Base-by-base conservation (phyloP, 306 rosid species). In the Psophocarpus tetragonolobus region DNA sequence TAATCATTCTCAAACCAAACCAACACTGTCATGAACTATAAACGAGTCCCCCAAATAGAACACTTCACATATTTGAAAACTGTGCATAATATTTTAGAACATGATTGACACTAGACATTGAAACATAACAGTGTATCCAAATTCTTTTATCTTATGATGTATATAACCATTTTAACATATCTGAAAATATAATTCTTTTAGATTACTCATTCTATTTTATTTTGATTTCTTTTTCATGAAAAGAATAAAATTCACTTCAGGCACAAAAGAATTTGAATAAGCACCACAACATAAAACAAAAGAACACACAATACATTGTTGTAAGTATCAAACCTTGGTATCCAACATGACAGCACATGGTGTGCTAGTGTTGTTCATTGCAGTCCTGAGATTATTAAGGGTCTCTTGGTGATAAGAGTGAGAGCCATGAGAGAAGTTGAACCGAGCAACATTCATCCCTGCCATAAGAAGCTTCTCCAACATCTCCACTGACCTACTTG, bases 341-440 rank as follows among this genome's bases (percentile, higher is more conserved):
- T 63, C 76, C 56, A 47, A 29, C 82, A 82, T 79, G 3, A 86
- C 81, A 50, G 89, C 83, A 27, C 87, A 86, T 13, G 70, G 85
- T 63, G 75, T 83, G 63, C 79, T 67, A 0, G 87, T 76, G 65
- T 82, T 86, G 39, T 24, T 58, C 58, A 76, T 47, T 33, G 89
- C 89, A 9, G 7, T 76, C 38, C 81, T 65, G 15, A 85, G 75
- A 75, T 85, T 79, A 33, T 82, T 78, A 60, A 85, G 78, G 30
- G 89, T 85, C 8, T 79, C 81, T 12, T 85, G 87, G 74, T 85
- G 89, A 56, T 85, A 85, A 15, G 71, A 78, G 27, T 71, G 79
- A 73, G 83, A 73, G 3, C 83, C 85, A 42, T 77, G 86, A 8
- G 89, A 85, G 39, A 85, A 85, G 63, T 82, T 84, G 84, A 85